A percentile compares a stretch with the other conserved stretches of the same genome.
Conservation (phyloP, 176 grass and related monocot genomes). For the Otatea glauca region DNA sequence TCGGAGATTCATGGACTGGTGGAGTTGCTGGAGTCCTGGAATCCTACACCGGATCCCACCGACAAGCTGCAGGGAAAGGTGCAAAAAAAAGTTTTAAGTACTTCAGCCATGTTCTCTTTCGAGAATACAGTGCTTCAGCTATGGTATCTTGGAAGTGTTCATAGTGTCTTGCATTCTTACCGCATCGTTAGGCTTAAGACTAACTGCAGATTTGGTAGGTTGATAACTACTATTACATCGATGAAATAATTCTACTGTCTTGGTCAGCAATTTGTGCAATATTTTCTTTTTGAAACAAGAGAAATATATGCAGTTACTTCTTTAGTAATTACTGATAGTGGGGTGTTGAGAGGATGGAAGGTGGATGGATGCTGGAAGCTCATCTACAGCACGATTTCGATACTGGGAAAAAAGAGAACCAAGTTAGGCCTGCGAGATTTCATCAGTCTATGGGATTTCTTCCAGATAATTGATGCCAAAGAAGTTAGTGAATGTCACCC, state of each 20-base stretch:
- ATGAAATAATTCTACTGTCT: background rate
- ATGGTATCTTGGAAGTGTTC: no score
- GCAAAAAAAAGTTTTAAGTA: background rate
- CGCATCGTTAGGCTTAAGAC: no score
- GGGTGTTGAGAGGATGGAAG: conserved; percentile 46
- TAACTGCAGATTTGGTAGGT: background rate
- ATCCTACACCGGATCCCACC: conserved; percentile 79
- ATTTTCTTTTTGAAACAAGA: background rate
- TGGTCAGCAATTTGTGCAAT: background rate
- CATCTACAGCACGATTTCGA: conserved; percentile 88
- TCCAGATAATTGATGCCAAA: conserved; percentile 81
- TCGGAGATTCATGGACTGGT: conserved; percentile 76
- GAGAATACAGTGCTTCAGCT: background rate
- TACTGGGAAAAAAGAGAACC: conserved; percentile 78
- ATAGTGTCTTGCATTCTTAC: no score
- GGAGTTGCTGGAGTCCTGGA: conserved; percentile 72
- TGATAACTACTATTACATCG: background rate
- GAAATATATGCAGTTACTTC: background rate
- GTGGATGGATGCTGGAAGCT: conserved; percentile 91
- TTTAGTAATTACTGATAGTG: background rate
- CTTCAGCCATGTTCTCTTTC: background rate
- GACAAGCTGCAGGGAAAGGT: conserved; percentile 71
- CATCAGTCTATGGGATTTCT: conserved; percentile 80
- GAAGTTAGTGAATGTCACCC: conserved; percentile 52
- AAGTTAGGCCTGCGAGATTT: conserved; percentile 76